phyloP scores from a whole-genome alignment of 169 alveolate genomes.

The Plasmodium vinckei region DNA sequence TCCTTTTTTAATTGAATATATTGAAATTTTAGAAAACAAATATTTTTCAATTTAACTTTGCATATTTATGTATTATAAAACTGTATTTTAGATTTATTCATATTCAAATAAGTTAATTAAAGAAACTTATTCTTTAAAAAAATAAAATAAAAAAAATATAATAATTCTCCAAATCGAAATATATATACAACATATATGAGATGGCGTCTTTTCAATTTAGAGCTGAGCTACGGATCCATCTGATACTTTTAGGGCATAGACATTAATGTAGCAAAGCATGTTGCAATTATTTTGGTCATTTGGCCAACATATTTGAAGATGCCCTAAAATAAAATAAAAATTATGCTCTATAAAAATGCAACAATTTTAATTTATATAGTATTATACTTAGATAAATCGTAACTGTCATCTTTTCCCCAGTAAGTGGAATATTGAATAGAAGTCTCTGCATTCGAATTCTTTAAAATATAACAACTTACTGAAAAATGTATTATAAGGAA shows the following conservation, averaged over 20 bases:
- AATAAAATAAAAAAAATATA: no score
- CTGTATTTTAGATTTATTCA: background rate
- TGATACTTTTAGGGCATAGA: conserved; percentile 37
- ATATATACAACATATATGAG: no score
- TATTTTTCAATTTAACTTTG: no score
- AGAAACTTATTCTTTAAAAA: no score
- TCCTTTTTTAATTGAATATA: background rate
- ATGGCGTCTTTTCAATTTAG: no score
- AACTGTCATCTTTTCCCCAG: conserved; percentile 71
- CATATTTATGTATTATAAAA: background rate
- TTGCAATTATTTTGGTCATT: conserved; percentile 45
- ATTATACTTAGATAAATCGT: background rate
- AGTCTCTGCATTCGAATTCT: conserved; percentile 43
- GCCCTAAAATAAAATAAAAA: conserved; percentile 23
- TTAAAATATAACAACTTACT: conserved; percentile 76
- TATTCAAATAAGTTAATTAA: background rate
- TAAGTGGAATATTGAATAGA: conserved; percentile 64
- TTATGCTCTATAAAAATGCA: background rate
- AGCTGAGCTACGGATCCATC: background rate
- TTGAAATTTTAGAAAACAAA: background rate
- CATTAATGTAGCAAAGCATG: conserved; percentile 57
- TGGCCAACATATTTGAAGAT: conserved; percentile 74
- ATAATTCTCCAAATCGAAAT: no score
- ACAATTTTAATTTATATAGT: background rate
- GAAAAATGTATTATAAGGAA: conserved; percentile 3